Percentiles rank a stretch among this genome's conserved stretches.
phyloP scores from a whole-genome alignment of 108 stramenopile genomes.

The Epithemia pelagica region DNA sequence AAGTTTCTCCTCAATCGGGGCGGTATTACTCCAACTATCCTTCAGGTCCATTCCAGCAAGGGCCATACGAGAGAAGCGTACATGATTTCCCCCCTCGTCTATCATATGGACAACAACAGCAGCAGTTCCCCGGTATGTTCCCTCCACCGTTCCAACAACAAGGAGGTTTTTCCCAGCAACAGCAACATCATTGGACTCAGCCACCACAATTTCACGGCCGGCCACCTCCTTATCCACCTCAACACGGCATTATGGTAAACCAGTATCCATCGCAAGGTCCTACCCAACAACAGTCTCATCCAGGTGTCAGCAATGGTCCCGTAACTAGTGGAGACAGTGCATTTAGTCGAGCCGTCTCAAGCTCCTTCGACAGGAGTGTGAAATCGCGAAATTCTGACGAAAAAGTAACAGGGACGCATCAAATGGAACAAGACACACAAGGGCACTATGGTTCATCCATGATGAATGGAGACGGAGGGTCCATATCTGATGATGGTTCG shows the following conservation, averaged over 20 bases:
- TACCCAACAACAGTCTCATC: conserved; percentile 10
- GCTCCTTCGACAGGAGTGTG: conserved; percentile 45
- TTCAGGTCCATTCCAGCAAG: neutral
- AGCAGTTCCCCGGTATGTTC: neutral
- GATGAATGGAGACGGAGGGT: conserved; percentile 2
- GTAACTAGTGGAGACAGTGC: neutral
- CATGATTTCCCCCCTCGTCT: neutral
- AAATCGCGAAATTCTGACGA: conserved; percentile 16
- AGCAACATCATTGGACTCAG: neutral
- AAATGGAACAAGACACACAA: conserved; percentile 2
- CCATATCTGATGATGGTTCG: conserved; percentile 35
- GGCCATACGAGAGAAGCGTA: neutral
- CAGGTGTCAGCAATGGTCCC: neutral
- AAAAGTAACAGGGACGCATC: conserved; percentile 5
- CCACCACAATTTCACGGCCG: conserved; percentile 1
- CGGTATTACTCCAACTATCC: neutral
- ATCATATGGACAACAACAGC: neutral
- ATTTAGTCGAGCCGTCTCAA: conserved; percentile 42
- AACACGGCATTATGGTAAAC: neutral
- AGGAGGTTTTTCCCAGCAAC: neutral
- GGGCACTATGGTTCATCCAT: neutral
- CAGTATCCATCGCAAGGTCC: conserved; percentile 1
- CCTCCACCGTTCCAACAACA: neutral
- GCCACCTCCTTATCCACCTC: neutral
- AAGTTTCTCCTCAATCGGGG: neutral